Base-by-base conservation (phyloP, 768 basidiomycete species). In the Gautieria morchelliformis region DNA sequence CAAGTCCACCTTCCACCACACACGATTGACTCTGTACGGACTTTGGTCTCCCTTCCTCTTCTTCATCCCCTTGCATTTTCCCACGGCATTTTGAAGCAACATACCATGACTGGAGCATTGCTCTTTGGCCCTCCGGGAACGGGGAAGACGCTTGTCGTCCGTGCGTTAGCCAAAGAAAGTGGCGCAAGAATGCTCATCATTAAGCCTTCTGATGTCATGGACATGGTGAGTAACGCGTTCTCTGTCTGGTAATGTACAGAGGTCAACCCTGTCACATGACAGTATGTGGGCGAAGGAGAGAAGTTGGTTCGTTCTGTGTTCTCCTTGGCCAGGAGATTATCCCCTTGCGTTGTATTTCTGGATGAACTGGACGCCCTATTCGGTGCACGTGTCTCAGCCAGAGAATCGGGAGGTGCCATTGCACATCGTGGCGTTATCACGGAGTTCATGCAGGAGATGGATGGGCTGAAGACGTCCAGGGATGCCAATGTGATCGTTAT, bases 361-460 rank as follows among this genome's bases (percentile, higher is more conserved):
- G 93, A 97, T 68, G 93, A 97, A 69, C 88, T 95, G 53, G 93
- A 97, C 64, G 88, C 93, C 1, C 78, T 97, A 5, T 92, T 96
- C 63, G 89, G 90, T 41, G 89, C 92, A 44, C 84, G 93, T 20
- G 78, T 82, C 64, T 85, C 89, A 15, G 78, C 80, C 3, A 78
- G 86, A 11, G 87, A 89, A 53, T 84, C 83, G 41, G 89, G 87
- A 9, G 84, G 91, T 55, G 83, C 82, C 12, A 78, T 87, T 64
- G 90, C 91, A 5, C 92, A 95, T 64, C 78, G 92, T 41, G 87
- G 90, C 46, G 82, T 94, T 52, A 87, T 90, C 66, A 93, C 90
- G 10, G 89, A 93, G 69, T 92, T 92, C 68, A 92, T 93, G 89
- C 89, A 90, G 66, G 92, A 95, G 68, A 95, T 97, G 93, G 93